A percentile compares a stretch with the other conserved stretches of the same genome.
Evolutionary conservation across 2,329 filamentous ascomycete species (phyloP).

Genomic region (Zalaria obscura): DNA sequence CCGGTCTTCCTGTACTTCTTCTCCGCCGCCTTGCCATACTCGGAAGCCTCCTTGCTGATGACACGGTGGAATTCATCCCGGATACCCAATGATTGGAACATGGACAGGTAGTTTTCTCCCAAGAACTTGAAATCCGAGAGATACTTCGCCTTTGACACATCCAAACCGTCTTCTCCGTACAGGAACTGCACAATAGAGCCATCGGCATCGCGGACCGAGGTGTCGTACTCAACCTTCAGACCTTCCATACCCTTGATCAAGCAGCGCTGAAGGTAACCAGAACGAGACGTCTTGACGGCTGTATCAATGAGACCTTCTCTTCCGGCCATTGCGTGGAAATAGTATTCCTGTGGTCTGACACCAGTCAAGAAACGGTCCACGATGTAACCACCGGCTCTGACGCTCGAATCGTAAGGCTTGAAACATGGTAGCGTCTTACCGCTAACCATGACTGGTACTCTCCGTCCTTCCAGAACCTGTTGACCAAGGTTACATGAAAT

Average conservation of each 20-base stretch:
- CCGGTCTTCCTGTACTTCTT: slow-evolving; percentile 68
- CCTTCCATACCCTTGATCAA: slow-evolving; percentile 98
- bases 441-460: slow-evolving; percentile 95
- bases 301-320: slow-evolving; percentile 98
- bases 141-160: slow-evolving; percentile 89
- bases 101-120: slow-evolving; percentile 68
- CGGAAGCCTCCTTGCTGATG: slow-evolving; percentile 51
- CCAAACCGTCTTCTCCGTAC: slow-evolving; percentile 91
- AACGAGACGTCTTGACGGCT: slow-evolving; percentile 93
- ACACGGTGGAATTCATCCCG: slow-evolving; percentile 35
- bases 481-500: slow-evolving; percentile 97
- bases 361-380: slow-evolving; percentile 95
- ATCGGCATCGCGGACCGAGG: slow-evolving; percentile 84
- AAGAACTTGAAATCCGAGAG: slow-evolving; percentile 82
- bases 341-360: slow-evolving; percentile 94
- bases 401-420: slow-evolving; percentile 75
- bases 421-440: slow-evolving; percentile 94
- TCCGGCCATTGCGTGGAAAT: slow-evolving; percentile 98
- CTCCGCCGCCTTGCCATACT: slow-evolving; percentile 51
- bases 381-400: slow-evolving; percentile 85
- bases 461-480: slow-evolving; percentile 85
- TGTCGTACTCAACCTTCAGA: slow-evolving; percentile 81
- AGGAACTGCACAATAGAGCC: slow-evolving; percentile 89
- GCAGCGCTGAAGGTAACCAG: slow-evolving; percentile 91
- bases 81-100: slow-evolving; percentile 64